Evolutionary conservation across 2,329 filamentous ascomycete species (phyloP).

Genomic region (Diaporthe destruens): DNA sequence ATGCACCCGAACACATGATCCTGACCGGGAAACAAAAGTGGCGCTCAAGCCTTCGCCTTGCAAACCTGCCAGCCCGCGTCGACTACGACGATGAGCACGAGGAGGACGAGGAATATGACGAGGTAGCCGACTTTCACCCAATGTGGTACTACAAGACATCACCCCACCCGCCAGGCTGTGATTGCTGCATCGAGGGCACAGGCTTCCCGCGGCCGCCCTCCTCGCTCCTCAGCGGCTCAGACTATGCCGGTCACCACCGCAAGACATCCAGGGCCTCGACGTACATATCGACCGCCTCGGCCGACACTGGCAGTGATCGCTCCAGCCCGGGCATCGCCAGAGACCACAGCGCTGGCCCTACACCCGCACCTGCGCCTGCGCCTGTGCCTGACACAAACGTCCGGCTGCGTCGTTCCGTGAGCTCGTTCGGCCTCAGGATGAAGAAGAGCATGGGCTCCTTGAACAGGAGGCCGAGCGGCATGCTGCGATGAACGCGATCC

Average conservation of each 20-base stretch:
- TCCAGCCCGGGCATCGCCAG: neutral
- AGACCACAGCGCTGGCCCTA: neutral
- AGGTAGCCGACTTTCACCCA: neutral
- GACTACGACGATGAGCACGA: neutral
- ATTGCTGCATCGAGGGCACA: conserved; percentile 30
- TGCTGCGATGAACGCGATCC: neutral
- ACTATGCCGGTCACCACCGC: neutral
- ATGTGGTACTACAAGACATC: conserved; percentile 21
- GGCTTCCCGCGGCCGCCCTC: conserved; percentile 16
- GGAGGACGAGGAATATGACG: neutral
- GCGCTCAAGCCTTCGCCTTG: conserved; percentile 25
- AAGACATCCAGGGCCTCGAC: conserved; percentile 16
- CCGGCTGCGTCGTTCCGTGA: conserved; percentile 7
- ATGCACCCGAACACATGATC: neutral
- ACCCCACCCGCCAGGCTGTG: neutral
- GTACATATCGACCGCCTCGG: neutral
- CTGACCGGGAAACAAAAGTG: conserved; percentile 18
- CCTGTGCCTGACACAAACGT: neutral
- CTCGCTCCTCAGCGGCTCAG: neutral
- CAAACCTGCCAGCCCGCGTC: conserved; percentile 3
- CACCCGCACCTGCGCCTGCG: too few relatives aligned
- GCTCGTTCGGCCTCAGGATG: conserved; percentile 20
- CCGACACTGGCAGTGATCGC: neutral
- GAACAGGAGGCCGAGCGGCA: conserved; percentile 9
- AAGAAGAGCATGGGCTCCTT: conserved; percentile 30